These are phyloP conservation scores for Micractinium conductrix DNA, from an alignment of 139 green algal species.

Conservation along the genomic window DNA sequence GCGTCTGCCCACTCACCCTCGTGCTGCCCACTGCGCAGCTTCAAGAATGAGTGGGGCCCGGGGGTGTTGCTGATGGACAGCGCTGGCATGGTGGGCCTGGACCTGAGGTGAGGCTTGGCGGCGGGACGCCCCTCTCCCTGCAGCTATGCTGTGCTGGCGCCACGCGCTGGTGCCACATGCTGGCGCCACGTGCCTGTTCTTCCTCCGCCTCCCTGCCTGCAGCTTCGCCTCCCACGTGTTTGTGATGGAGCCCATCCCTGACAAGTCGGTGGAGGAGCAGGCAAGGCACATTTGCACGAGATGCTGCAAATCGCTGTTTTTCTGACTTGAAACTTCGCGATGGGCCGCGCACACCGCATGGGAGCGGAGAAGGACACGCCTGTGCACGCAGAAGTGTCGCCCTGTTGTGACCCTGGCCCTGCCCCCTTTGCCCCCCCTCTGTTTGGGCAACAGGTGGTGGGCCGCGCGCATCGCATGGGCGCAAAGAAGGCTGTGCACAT, in stretches of 20 bases:
- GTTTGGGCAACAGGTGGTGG: slow-evolving; percentile 69
- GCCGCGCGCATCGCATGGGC: slow-evolving; percentile 91
- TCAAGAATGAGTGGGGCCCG: slow-evolving; percentile 54
- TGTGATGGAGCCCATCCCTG: slow-evolving; percentile 95
- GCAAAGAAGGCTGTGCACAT: slow-evolving; percentile 71
- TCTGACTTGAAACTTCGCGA: neutral
- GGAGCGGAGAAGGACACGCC: neutral
- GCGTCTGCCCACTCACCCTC: too few relatives aligned
- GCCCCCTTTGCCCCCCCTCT: neutral
- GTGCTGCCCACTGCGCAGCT: slow-evolving; percentile 47
- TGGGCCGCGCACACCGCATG: neutral
- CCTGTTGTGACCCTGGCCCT: neutral
- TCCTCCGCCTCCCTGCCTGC: neutral
- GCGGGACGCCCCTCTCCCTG: neutral
- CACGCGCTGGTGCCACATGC: too few relatives aligned
- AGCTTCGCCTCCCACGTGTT: slow-evolving; percentile 71
- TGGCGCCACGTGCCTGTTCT: too few relatives aligned
- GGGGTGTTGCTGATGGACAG: slow-evolving; percentile 88
- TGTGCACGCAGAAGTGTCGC: neutral
- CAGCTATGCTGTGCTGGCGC: too few relatives aligned
- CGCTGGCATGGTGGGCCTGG: slow-evolving; percentile 83
- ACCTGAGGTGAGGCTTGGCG: slow-evolving; percentile 71
- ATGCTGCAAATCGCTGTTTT: too few relatives aligned
- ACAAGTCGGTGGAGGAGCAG: slow-evolving; percentile 80
- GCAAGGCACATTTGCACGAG: neutral